Evolutionary conservation across 2,329 filamentous ascomycete species (phyloP).

Genomic region (Tolypocladium endophyticum): DNA sequence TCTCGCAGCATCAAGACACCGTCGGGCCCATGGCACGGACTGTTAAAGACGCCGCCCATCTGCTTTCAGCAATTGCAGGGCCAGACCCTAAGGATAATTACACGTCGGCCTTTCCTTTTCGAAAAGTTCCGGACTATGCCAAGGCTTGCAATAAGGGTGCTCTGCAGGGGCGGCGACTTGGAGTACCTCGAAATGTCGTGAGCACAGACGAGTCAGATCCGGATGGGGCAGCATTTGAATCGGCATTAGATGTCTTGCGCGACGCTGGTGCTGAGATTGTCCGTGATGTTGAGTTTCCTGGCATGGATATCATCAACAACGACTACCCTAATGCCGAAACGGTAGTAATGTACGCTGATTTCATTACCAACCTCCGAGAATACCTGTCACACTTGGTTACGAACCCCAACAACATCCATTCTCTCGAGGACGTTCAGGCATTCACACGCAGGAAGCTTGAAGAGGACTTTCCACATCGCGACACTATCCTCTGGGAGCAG

Average conservation of each 20-base stretch:
- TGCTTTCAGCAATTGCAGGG: conserved; percentile 54
- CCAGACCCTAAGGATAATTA: conserved; percentile 49
- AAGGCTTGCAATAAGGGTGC: conserved; percentile 42
- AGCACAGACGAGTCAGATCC: neutral
- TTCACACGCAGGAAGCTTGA: neutral
- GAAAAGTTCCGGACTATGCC: conserved; percentile 47
- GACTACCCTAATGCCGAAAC: no score
- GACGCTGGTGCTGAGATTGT: conserved; percentile 48
- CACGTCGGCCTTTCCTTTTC: conserved; percentile 50
- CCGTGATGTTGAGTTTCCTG: conserved; percentile 21
- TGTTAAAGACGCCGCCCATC: conserved; percentile 53
- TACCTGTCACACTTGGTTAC: neutral
- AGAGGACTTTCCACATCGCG: neutral
- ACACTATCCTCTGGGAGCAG: conserved; percentile 20
- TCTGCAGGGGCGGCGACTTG: conserved; percentile 48
- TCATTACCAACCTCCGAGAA: conserved; percentile 23
- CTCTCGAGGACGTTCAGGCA: neutral
- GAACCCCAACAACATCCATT: neutral
- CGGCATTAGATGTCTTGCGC: conserved; percentile 38
- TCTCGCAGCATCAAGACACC: conserved; percentile 54
- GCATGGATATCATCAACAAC: conserved; percentile 24
- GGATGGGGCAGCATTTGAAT: conserved; percentile 31
- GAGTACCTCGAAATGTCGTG: conserved; percentile 49
- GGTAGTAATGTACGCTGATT: conserved; percentile 42
- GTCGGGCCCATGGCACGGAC: conserved; percentile 55